Conservation (phyloP, 2,329 filamentous ascomycete genomes). For the Cercospora zeae-maydis region DNA sequence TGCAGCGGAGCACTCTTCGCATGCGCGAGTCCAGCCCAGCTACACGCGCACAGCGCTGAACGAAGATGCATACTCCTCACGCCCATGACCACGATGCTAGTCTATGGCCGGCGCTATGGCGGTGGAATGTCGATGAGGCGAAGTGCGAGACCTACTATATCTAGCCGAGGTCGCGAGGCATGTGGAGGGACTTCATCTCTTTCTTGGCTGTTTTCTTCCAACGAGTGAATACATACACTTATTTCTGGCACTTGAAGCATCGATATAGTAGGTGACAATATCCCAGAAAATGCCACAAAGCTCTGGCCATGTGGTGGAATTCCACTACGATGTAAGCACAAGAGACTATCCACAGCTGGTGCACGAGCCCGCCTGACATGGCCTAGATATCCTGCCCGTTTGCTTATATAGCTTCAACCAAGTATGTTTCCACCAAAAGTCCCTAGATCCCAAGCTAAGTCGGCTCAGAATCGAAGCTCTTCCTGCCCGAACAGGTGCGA, state of each 20-base stretch:
- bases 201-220: not conserved
- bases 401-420: conserved; percentile 26
- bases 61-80: not conserved
- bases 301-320: conserved; percentile 18
- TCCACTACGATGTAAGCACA: conserved; percentile 25
- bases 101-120: not conserved
- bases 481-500: conserved; percentile 20
- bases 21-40: not conserved
- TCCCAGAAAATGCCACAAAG: not conserved
- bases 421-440: conserved; percentile 6
- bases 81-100: not conserved
- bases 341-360: not conserved
- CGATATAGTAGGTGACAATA: not conserved
- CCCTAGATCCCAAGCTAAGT: not conserved
- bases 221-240: not conserved
- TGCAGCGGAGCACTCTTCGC: conserved; percentile 1
- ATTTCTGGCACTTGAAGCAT: not conserved
- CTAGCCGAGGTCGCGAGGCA: conserved; percentile 5
- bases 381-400: conserved; percentile 25
- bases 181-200: not conserved
- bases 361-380: not conserved
- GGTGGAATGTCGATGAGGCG: conserved; percentile 4
- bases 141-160: not conserved
- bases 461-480: conserved; percentile 22
- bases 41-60: not conserved